These are phyloP conservation scores for Ganoderma lingzhi DNA, from an alignment of 1,284 basidiomycete genomes.

Conservation along the genomic window DNA sequence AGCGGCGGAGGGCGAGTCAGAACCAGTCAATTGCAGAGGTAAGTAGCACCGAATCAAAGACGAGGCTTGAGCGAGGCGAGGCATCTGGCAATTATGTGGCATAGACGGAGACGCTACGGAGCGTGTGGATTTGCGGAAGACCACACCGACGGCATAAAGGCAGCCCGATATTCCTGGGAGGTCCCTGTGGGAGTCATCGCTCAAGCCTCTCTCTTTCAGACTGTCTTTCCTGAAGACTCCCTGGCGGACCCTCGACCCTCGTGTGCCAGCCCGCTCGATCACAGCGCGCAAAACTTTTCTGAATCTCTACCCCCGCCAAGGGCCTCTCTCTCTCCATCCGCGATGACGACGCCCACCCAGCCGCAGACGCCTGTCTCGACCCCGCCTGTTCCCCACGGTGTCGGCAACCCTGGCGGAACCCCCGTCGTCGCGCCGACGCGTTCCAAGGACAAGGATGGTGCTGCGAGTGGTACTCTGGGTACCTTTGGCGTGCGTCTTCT, in stretches of 20 bases:
- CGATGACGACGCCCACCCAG: constrained; percentile 43
- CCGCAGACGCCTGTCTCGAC: constrained; percentile 39
- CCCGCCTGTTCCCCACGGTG: constrained; percentile 42
- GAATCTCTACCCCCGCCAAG: constrained; percentile 1
- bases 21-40: constrained; percentile 13
- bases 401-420: constrained; percentile 42
- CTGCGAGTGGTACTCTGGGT: constrained; percentile 69
- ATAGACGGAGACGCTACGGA: constrained; percentile 18
- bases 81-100: background rate
- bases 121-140: constrained; percentile 16
- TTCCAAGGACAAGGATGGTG: constrained; percentile 60
- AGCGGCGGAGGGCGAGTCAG: constrained; percentile 17
- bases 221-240: background rate
- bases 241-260: background rate
- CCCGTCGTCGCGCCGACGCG: constrained; percentile 64
- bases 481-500: constrained; percentile 75
- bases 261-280: constrained; percentile 14
- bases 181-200: constrained; percentile 27
- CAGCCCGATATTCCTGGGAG: constrained; percentile 6
- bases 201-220: background rate
- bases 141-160: constrained; percentile 23
- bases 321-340: constrained; percentile 15
- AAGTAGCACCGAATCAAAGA: constrained; percentile 2
- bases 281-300: constrained; percentile 15
- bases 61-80: background rate